These are phyloP conservation scores for Rhodamnia argentea DNA, from an alignment of 345 rosid species.

Conservation along the genomic window DNA sequence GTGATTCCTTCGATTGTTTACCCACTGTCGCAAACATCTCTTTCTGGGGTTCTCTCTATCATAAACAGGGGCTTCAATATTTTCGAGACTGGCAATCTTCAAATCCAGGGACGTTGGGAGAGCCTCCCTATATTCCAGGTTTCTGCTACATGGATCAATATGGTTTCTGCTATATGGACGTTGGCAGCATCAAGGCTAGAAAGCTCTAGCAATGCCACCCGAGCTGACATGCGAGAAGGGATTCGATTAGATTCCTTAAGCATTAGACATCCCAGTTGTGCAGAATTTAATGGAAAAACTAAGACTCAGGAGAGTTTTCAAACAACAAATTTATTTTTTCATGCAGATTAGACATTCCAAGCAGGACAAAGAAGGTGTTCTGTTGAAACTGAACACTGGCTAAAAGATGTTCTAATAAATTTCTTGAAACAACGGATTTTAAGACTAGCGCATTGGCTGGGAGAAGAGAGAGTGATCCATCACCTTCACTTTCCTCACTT, in stretches of 20 bases:
- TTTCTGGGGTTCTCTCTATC: conserved; percentile 24
- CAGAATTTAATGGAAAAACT: background rate
- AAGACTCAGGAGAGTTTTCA: background rate
- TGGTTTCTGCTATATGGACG: conserved; percentile 13
- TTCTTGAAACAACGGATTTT: background rate
- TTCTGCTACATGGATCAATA: conserved; percentile 46
- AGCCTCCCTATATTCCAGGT: conserved; percentile 47
- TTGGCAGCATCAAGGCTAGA: conserved; percentile 22
- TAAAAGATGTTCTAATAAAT: background rate
- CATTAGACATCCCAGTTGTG: background rate
- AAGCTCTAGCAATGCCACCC: background rate
- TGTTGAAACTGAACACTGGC: background rate
- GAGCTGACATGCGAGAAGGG: background rate
- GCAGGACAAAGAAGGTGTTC: background rate
- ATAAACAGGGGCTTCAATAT: conserved; percentile 31
- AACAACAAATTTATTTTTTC: background rate
- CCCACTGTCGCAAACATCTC: conserved; percentile 50
- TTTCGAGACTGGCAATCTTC: conserved; percentile 17
- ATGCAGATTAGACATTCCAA: background rate
- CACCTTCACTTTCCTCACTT: background rate
- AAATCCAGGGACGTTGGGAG: conserved; percentile 28
- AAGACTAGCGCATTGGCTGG: background rate
- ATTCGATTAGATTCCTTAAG: background rate
- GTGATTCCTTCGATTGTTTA: conserved; percentile 49
- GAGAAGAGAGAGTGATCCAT: background rate